Percentiles rank a stretch among this genome's conserved stretches.
phyloP scores from a whole-genome alignment of 768 basidiomycete genomes.

The Rhodotorula babjevae region DNA sequence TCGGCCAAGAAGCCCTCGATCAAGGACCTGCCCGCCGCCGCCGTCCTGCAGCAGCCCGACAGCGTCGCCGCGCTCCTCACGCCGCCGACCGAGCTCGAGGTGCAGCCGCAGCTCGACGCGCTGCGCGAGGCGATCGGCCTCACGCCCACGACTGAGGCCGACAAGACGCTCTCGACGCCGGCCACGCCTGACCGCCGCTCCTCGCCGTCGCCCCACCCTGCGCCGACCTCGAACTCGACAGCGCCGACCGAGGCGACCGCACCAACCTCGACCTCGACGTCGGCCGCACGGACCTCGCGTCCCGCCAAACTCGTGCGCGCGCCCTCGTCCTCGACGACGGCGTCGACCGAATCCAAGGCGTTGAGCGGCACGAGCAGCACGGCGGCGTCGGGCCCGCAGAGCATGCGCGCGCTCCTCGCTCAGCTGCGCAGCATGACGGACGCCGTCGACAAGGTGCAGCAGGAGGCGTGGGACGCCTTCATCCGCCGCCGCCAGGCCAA shows the following conservation, averaged over 20 bases:
- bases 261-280: too few relatives aligned
- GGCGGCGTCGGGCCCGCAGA: slow-evolving; percentile 24
- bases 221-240: too few relatives aligned
- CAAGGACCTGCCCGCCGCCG: not conserved
- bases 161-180: not conserved
- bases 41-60: not conserved
- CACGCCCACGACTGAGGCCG: slow-evolving; percentile 24
- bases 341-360: not conserved
- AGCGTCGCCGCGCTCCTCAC: slow-evolving; percentile 44
- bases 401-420: slow-evolving; percentile 38
- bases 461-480: slow-evolving; percentile 84
- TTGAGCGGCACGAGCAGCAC: not conserved
- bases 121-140: slow-evolving; percentile 43
- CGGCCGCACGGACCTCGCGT: not conserved
- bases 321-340: not conserved
- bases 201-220: not conserved
- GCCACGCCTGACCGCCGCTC: not conserved
- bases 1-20: not conserved
- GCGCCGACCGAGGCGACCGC: too few relatives aligned
- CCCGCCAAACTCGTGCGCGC: slow-evolving; percentile 22
- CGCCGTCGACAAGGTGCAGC: slow-evolving; percentile 55
- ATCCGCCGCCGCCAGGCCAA: slow-evolving; percentile 57
- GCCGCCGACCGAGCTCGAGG: slow-evolving; percentile 45
- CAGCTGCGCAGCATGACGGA: slow-evolving; percentile 48
- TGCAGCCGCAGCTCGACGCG: slow-evolving; percentile 82